These are phyloP conservation scores for Hyphopichia homilentoma DNA, from an alignment of 805 yeast species.

Conservation along the genomic window DNA sequence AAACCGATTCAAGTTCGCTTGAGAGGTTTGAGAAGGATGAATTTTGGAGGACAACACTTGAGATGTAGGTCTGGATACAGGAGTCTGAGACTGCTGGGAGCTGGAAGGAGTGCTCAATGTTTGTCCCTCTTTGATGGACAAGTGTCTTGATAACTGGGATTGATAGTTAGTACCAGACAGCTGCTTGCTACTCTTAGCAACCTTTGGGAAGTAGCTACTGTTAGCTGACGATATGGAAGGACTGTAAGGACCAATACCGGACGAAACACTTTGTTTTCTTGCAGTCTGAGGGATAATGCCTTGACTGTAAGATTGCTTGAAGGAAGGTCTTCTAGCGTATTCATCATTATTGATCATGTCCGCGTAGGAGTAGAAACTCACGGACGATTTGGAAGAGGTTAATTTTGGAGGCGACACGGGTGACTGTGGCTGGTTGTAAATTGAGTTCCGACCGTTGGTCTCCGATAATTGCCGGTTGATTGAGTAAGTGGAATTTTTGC, in stretches of 20 bases:
- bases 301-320: conserved; percentile 37
- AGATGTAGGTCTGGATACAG: conserved; percentile 1
- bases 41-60: neutral
- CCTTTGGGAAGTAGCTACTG: neutral
- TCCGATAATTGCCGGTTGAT: conserved; percentile 13
- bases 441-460: conserved; percentile 1
- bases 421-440: conserved; percentile 14
- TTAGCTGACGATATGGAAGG: neutral
- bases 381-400: conserved; percentile 30
- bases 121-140: conserved; percentile 9
- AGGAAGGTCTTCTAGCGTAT: conserved; percentile 57
- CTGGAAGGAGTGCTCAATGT: neutral
- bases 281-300: conserved; percentile 25
- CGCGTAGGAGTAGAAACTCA: conserved; percentile 70
- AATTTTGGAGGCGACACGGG: conserved; percentile 41
- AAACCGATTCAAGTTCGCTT: conserved; percentile 10
- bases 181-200: no score
- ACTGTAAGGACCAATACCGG: neutral
- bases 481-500: conserved; percentile 35
- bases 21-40: neutral
- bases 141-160: conserved; percentile 18
- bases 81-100: neutral
- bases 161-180: neutral
- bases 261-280: conserved; percentile 2
- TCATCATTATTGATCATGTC: conserved; percentile 74